These are phyloP conservation scores for Acanthochlamys bracteata DNA, from an alignment of 106 monocot genomes.

Conservation along the genomic window DNA sequence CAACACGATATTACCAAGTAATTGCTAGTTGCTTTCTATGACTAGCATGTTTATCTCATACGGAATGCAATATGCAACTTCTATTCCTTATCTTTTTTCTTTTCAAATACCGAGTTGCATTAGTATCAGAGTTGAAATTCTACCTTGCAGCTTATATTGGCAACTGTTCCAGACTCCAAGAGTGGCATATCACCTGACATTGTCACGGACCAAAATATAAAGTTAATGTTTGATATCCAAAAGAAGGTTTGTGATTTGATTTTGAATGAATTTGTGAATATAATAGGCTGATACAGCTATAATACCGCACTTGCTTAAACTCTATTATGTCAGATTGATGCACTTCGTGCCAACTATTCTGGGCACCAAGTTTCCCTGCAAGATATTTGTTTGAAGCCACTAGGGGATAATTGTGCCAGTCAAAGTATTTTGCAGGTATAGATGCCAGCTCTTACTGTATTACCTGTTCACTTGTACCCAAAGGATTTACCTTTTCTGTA, in stretches of 20 bases:
- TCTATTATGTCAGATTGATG: conserved; percentile 60
- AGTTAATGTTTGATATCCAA: conserved; percentile 81
- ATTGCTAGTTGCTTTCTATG: no score
- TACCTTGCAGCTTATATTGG: conserved; percentile 59
- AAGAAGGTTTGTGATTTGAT: conserved; percentile 52
- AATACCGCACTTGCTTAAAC: background rate
- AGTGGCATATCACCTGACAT: conserved; percentile 39
- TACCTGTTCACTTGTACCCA: background rate
- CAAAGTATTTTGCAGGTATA: conserved; percentile 93
- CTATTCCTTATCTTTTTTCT: no score
- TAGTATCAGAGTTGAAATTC: background rate
- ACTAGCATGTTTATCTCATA: no score
- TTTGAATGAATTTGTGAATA: background rate
- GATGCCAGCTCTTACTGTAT: background rate
- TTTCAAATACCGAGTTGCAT: no score
- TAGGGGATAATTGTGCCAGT: conserved; percentile 76
- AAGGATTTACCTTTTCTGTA: no score
- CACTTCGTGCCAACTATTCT: conserved; percentile 73
- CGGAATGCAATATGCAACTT: background rate
- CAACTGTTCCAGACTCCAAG: conserved; percentile 41
- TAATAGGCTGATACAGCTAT: background rate
- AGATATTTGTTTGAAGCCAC: conserved; percentile 89
- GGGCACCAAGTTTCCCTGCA: conserved; percentile 54
- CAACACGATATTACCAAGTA: no score
- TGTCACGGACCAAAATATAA: conserved; percentile 69